Base-by-base conservation (phyloP, 495 filamentous ascomycete species). In the Tuber melanosporum region DNA sequence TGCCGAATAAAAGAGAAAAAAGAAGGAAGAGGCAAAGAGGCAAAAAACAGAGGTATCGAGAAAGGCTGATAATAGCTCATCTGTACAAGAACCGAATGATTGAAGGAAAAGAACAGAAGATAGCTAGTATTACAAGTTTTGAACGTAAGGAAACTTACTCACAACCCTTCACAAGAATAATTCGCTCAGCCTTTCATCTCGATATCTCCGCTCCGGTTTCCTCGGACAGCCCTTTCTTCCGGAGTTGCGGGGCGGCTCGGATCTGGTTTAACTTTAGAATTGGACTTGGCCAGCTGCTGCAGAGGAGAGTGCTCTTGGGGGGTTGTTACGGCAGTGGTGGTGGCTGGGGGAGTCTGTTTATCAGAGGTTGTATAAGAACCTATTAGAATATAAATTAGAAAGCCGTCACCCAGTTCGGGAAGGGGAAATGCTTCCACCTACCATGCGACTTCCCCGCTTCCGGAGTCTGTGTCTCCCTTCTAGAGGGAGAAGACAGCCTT, bases 271-370 rank as follows among this genome's bases (percentile, higher is more conserved):
- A 43, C 52, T 41, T 79, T 80, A 17, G 78, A 74, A 66, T 42
- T 80, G 43, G 78, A n/a, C 19, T 57, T 71, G 19, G 75, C 78
- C 19, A 44, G 43, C 26, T 76, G 77, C 71, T 42, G 73, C 6
- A 71, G 41, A 36, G 78, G 78, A 66, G 77, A 74, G 8, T 45
- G 73, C 36, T 70, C 70, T 71, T 79, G 78, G 57, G 78, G 73
- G 69, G 77, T 73, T 41, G 78, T 79, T 74, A 78, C 52, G 47
- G 78, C 78, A 44, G 78, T 78, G 36, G 78, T 70, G 66, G 75
- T 76, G 15, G 77, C 77, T 20, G 77, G 80, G 66, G 80, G 76
- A 44, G 80, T 81, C 66, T 82, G 76, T 79, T 76, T 80, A 32
- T 76, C 76, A 74, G 46, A 43, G 47, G 78, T 46, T 43, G 22